These are phyloP conservation scores for Cytospora piceae DNA, from an alignment of 2,329 filamentous ascomycete species.

Conservation along the genomic window DNA sequence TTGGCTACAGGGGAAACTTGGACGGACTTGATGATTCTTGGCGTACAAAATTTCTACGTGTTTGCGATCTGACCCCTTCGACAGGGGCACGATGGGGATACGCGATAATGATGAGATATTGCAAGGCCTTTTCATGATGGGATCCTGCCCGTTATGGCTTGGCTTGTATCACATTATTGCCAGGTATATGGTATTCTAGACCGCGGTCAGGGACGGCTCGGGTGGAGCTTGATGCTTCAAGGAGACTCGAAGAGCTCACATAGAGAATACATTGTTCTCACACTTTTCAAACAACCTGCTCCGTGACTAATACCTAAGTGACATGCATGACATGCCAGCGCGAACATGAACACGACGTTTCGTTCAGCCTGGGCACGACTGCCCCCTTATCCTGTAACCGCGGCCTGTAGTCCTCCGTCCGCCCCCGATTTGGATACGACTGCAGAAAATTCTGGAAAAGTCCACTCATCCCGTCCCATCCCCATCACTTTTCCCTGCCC, in stretches of 20 bases:
- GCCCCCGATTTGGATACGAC: slow-evolving; percentile 11
- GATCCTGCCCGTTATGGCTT: background rate
- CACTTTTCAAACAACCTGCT: background rate
- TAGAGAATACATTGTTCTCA: slow-evolving; percentile 16
- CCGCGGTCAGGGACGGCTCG: background rate
- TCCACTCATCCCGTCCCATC: background rate
- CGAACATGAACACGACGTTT: background rate
- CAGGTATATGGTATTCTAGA: slow-evolving; percentile 13
- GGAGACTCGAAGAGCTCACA: slow-evolving; percentile 1
- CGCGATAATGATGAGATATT: slow-evolving; percentile 10
- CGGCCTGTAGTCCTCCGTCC: slow-evolving; percentile 17
- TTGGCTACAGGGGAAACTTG: background rate
- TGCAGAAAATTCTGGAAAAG: background rate
- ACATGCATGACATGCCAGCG: too few relatives aligned
- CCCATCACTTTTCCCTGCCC: background rate
- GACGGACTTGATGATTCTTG: background rate
- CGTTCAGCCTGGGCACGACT: background rate
- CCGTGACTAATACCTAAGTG: too few relatives aligned
- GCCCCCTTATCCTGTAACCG: background rate
- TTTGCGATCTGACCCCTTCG: background rate
- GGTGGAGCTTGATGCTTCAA: slow-evolving; percentile 16
- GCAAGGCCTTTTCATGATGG: background rate
- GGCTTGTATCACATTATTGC: slow-evolving; percentile 22
- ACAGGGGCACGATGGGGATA: background rate
- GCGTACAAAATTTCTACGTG: background rate